phyloP scores from a whole-genome alignment of 2,329 filamentous ascomycete species.

The Fusarium albosuccineum region DNA sequence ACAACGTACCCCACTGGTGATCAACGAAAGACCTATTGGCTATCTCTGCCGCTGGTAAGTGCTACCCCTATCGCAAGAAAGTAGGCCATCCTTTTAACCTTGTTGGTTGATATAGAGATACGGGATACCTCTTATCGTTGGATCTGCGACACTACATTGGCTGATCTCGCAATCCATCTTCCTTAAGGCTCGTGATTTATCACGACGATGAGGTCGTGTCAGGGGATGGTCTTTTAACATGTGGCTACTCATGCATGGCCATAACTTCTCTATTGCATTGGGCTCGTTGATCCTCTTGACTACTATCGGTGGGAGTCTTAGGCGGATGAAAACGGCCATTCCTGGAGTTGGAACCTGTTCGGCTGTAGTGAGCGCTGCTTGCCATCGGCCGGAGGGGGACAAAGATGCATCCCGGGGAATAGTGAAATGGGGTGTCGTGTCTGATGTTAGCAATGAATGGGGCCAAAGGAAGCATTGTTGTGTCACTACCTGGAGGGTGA shows the following conservation, averaged over 20 bases:
- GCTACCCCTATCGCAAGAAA: too few relatives aligned
- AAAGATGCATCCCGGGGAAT: background rate
- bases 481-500: too few relatives aligned
- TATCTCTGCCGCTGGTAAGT: constrained; percentile 11
- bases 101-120: background rate
- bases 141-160: constrained; percentile 2
- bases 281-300: background rate
- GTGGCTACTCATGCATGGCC: constrained; percentile 4
- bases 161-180: constrained; percentile 2
- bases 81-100: too few relatives aligned
- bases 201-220: too few relatives aligned
- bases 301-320: background rate
- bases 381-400: background rate
- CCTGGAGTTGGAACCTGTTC: background rate
- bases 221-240: background rate
- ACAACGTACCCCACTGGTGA: background rate
- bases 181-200: background rate
- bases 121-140: background rate
- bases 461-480: too few relatives aligned
- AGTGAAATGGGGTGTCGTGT: background rate
- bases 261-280: background rate
- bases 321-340: background rate
- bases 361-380: background rate
- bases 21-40: constrained; percentile 4
- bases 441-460: background rate